Percentiles rank a stretch among this genome's conserved stretches.
These are phyloP conservation scores for Magnolia kwangsiensis DNA, from an alignment of 164 flowering plant species.

Conservation along the genomic window DNA sequence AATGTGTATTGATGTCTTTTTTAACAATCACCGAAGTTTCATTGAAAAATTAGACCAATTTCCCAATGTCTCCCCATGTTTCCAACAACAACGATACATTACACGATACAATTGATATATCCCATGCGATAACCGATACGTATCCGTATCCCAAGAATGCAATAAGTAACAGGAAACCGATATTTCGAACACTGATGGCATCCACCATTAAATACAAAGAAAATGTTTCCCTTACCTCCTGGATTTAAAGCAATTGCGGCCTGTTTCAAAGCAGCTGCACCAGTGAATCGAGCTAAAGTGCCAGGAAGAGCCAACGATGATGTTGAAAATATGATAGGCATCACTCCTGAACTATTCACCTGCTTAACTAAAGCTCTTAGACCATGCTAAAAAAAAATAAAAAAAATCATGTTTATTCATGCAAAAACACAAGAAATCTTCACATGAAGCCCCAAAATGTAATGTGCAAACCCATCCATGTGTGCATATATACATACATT, in stretches of 20 bases:
- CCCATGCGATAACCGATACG: no score
- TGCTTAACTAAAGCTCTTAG: slow-evolving; percentile 24
- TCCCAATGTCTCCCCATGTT: no score
- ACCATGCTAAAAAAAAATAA: background rate
- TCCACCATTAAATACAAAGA: background rate
- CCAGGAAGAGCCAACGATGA: slow-evolving; percentile 97
- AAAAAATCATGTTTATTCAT: background rate
- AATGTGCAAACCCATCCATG: background rate
- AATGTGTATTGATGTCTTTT: no score
- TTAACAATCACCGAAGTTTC: no score
- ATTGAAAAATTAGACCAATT: no score
- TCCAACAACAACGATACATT: no score
- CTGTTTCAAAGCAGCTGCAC: slow-evolving; percentile 65
- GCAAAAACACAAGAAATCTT: no score
- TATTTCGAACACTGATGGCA: no score
- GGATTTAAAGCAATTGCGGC: slow-evolving; percentile 90
- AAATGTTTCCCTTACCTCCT: slow-evolving; percentile 57
- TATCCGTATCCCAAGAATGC: no score
- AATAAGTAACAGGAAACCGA: no score
- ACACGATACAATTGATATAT: no score
- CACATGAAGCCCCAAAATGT: background rate
- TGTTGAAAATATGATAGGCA: slow-evolving; percentile 99
- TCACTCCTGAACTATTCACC: slow-evolving; percentile 99
- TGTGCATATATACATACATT: no score
- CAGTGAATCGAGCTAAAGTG: slow-evolving; percentile 95